Evolutionary conservation across 305 asterid genomes (phyloP).

Genomic region (Fraxinus velutina): DNA sequence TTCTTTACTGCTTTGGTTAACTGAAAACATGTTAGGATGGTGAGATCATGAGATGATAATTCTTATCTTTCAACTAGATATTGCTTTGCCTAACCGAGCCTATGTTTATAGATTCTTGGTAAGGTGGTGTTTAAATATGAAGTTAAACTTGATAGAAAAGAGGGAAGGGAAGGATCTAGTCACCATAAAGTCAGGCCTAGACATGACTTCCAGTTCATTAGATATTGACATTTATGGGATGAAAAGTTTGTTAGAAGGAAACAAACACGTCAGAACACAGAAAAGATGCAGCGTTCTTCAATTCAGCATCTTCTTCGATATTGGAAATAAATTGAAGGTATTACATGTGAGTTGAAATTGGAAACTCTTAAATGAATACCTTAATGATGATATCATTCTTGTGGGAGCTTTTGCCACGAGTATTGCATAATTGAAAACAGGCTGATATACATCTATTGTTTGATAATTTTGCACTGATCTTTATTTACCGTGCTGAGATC

Average conservation of each 20-base stretch:
- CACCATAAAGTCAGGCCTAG: neutral
- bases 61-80: neutral
- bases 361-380: neutral
- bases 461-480: slow-evolving; percentile 4
- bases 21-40: neutral
- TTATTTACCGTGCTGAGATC: neutral
- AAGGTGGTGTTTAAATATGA: neutral
- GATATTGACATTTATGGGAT: neutral
- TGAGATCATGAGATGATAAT: neutral
- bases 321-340: neutral
- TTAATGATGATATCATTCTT: neutral
- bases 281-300: neutral
- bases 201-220: neutral
- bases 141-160: neutral
- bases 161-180: neutral
- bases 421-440: neutral
- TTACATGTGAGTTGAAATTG: neutral
- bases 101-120: neutral
- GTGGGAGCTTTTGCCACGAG: neutral
- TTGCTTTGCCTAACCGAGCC: neutral
- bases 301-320: neutral
- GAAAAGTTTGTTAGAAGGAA: neutral
- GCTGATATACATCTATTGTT: slow-evolving; percentile 1
- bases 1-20: neutral
- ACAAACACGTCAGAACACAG: neutral